Evolutionary conservation across 805 yeast genomes (phyloP), one percentile per base, ranked within the genome.

Genomic region (Metschnikowia gruessii): DNA sequence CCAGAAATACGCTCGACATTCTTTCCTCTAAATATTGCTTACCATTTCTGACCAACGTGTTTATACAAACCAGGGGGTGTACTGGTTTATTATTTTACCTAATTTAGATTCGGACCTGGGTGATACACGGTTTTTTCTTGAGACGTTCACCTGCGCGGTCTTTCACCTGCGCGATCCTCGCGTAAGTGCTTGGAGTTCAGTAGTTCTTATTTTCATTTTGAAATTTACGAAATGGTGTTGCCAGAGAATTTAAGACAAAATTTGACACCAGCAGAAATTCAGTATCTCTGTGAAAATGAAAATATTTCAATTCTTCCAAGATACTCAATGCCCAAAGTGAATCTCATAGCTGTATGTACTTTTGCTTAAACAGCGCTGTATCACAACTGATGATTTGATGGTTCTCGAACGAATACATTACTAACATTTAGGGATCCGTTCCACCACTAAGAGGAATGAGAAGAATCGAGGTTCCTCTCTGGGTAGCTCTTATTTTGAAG

Each of bases 401-500:
- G 38, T 2, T 12, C n/a, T 13, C 17, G 9, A 11, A 11, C 4
- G 22, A 36, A 36, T 18, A 19, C 36, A 30, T 16, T 30, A 42
- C 53, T 47, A 50, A 52, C 49, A 24, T 60, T 65, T 2, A 63
- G 79, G 43, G 65, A 69, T 77, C 69, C 68, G 35, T 59, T 81
- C 90, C 92, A 0, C 68, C 73, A 7, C 66, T 88, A 30, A 64
- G 77, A 37, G 88, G 95, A 0, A 75, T 86, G 77, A 77, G 84
- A 50, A 74, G 91, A 43, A 77, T 76, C 16, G 71, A 77, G 39
- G 81, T 94, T 0, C 95, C 97, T 0, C 52, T 92, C 1, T 94
- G 98, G 98, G 70, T 87, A 17, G 98, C 97, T 0, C 61, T 91
- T 7, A 68, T 91, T 17, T 69, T 94, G 41, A 89, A 88, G 59